Percentiles rank a stretch among this genome's conserved stretches.
Evolutionary conservation across 2,329 filamentous ascomycete genomes (phyloP).

Genomic region (Fonsecaea nubica): DNA sequence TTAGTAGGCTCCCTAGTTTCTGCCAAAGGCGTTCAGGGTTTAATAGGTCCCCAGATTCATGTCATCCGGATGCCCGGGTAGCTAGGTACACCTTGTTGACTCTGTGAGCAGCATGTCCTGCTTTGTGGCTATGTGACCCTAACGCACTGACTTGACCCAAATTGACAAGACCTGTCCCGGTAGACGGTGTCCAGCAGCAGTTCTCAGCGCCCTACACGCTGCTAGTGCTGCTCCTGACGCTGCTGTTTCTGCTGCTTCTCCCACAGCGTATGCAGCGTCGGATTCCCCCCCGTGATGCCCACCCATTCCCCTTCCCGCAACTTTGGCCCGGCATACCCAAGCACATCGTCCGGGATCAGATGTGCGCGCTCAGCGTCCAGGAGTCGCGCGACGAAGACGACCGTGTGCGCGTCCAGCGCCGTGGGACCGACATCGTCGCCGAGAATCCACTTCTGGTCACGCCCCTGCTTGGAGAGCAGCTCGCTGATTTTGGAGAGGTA

Average conservation of each 20-base stretch:
- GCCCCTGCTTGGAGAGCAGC: background rate
- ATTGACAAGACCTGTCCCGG: too few species aligned
- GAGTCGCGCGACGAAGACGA: constrained; percentile 26
- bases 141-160: too few species aligned
- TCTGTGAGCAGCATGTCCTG: too few species aligned
- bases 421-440: constrained; percentile 22
- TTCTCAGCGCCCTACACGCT: background rate
- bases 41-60: too few species aligned
- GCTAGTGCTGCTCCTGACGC: background rate
- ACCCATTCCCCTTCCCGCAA: constrained; percentile 6
- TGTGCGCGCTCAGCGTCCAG: constrained; percentile 14
- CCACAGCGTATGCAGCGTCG: constrained; percentile 22
- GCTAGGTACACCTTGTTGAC: too few species aligned
- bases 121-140: too few species aligned
- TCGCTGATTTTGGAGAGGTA: constrained; percentile 16
- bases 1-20: too few species aligned
- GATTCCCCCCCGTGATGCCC: constrained; percentile 10
- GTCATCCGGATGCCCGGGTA: too few species aligned
- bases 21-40: too few species aligned
- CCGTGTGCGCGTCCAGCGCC: constrained; percentile 26
- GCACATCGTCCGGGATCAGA: constrained; percentile 18
- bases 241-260: constrained; percentile 9
- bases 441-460: constrained; percentile 19
- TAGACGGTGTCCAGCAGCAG: background rate
- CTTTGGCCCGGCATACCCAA: constrained; percentile 13